A percentile compares a stretch with the other conserved stretches of the same genome.
Evolutionary conservation across 1,284 basidiomycete species (phyloP).

Genomic region (Trametes sp.): DNA sequence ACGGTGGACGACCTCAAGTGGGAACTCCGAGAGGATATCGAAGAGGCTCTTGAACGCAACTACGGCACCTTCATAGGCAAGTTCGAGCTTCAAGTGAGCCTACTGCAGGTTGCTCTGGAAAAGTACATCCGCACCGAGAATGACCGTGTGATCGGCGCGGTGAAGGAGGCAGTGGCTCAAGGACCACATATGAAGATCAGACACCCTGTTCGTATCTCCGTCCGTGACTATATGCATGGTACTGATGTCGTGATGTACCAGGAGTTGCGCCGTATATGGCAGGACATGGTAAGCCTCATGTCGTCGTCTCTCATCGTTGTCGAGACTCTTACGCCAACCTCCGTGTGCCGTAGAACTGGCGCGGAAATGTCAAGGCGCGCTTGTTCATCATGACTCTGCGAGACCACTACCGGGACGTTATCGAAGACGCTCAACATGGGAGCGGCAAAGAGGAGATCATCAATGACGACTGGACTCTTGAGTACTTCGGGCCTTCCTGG

Average conservation of each 20-base stretch:
- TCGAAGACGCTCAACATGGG: conserved; percentile 4
- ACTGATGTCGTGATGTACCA: conserved; percentile 33
- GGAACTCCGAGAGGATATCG: conserved; percentile 33
- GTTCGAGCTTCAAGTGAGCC: conserved; percentile 37
- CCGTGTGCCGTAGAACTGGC: conserved; percentile 13
- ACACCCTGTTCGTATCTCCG: conserved; percentile 29
- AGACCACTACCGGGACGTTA: conserved; percentile 39
- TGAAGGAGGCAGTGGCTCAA: conserved; percentile 24
- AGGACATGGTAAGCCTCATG: conserved; percentile 37
- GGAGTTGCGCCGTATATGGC: conserved; percentile 37
- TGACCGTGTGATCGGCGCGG: conserved; percentile 33
- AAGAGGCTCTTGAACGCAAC: conserved; percentile 35
- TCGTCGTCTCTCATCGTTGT: too few species aligned
- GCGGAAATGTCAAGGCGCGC: conserved; percentile 24
- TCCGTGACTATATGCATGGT: conserved; percentile 4
- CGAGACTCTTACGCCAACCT: conserved; percentile 17
- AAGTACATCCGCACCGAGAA: conserved; percentile 29
- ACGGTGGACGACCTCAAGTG: conserved; percentile 21
- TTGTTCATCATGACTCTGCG: conserved; percentile 31
- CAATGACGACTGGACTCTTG: conserved; percentile 32
- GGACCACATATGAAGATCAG: conserved; percentile 38
- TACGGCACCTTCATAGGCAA: conserved; percentile 35
- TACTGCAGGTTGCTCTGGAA: conserved; percentile 32
- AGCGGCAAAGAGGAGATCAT: neutral
- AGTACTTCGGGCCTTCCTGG: conserved; percentile 27